Evolutionary conservation across 257 asterid genomes (phyloP).

Genomic region (Eustoma russellianum): DNA sequence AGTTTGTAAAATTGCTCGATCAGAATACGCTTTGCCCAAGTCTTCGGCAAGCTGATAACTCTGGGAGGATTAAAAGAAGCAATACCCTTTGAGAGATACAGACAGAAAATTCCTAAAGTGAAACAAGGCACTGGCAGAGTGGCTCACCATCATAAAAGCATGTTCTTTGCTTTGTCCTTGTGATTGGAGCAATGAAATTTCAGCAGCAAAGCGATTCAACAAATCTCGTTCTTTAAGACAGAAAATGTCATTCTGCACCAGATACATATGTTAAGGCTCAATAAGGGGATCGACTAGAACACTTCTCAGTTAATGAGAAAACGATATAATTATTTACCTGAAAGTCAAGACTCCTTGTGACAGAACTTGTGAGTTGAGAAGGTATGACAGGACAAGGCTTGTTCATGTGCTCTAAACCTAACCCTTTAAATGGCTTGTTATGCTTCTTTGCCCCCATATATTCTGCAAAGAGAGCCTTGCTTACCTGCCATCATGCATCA

Average conservation of each 20-base stretch:
- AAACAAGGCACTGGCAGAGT: too few species aligned
- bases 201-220: conserved; percentile 63
- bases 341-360: conserved; percentile 42
- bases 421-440: conserved; percentile 62
- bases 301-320: neutral
- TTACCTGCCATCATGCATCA: conserved; percentile 43
- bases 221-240: conserved; percentile 90
- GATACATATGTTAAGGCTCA: neutral
- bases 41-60: conserved; percentile 94
- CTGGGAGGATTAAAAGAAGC: conserved; percentile 27
- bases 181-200: conserved; percentile 54
- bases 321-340: conserved; percentile 44
- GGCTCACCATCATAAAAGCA: conserved; percentile 49
- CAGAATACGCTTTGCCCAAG: conserved; percentile 83
- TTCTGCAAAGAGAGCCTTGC: conserved; percentile 85
- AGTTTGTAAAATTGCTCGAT: conserved; percentile 55
- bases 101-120: neutral
- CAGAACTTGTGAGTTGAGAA: conserved; percentile 37
- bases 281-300: neutral
- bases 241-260: conserved; percentile 56
- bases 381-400: conserved; percentile 55
- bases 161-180: conserved; percentile 78
- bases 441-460: conserved; percentile 47
- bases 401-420: conserved; percentile 96
- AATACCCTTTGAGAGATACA: conserved; percentile 5